These are phyloP conservation scores for Arthrocladium fulminans DNA, from an alignment of 2,329 filamentous ascomycete genomes.

Conservation along the genomic window DNA sequence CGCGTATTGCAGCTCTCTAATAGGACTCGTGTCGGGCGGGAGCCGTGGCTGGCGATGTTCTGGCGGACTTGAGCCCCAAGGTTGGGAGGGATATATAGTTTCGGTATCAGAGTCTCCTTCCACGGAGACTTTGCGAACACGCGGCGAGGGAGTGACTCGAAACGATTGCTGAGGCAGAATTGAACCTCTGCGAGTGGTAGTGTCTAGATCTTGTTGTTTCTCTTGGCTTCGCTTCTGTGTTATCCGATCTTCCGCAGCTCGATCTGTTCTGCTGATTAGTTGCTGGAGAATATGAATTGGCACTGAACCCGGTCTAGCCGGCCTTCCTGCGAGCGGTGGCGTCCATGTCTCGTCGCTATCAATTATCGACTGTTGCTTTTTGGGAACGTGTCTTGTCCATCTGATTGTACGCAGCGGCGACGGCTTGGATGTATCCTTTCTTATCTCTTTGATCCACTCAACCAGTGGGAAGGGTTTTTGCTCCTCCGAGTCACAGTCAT, in stretches of 20 bases:
- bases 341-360: conserved; percentile 22
- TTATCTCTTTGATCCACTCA: conserved; percentile 3
- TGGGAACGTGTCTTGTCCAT: conserved; percentile 4
- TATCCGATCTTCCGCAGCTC: neutral
- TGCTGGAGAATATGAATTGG: conserved; percentile 11
- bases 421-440: neutral
- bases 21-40: neutral
- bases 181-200: too few species aligned
- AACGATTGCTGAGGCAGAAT: neutral
- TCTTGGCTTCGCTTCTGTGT: neutral
- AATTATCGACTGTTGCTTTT: conserved; percentile 16
- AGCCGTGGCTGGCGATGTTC: neutral
- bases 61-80: conserved; percentile 5
- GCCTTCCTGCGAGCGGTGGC: conserved; percentile 17
- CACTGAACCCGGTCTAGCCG: conserved; percentile 13
- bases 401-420: neutral
- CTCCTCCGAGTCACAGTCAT: neutral
- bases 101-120: neutral
- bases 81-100: neutral
- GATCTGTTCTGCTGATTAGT: conserved; percentile 10
- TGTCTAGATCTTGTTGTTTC: neutral
- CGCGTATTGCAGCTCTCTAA: neutral
- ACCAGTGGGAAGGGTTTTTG: conserved; percentile 3
- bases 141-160: neutral
- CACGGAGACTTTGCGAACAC: neutral